Evolutionary conservation across 75 land plant genomes (phyloP), one percentile per base, ranked within the genome.

Genomic region (Azolla pinnata): DNA sequence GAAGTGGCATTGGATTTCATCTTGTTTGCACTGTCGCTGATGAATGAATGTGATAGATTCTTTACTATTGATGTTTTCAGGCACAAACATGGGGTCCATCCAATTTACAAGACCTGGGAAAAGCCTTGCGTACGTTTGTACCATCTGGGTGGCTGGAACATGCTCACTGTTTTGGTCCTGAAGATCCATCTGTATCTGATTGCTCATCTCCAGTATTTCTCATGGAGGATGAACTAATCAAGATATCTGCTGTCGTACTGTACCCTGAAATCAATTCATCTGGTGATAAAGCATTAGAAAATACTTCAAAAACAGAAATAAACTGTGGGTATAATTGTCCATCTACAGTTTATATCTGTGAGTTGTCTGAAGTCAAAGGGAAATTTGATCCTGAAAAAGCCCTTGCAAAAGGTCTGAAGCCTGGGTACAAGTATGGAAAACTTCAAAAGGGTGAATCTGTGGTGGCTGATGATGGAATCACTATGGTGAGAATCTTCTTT

Each of bases 71-170:
- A n/a, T 38, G 17, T 2, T 4, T 18, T 18, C 49, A 95, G 99
- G 87, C 86, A 10, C 86, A 95, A 33, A 64, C 90, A 29, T 89
- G 96, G 99, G 99, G 99, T 42, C 87, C 99, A 0, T 95, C 99
- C 30, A 90, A 86, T 71, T 67, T 95, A 10, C 68, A 81, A 27
- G 79, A 76, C 51, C 65, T 95, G 29, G 76, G 81, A 46, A 72
- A 75, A 65, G 99, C 99, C 44, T 83, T 89, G 90, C 68, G 74
- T 19, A 66, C 78, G 7, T 95, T 89, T 63, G 79, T 95, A 17
- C 99, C 96, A 57, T 81, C 82, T 66, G 82, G 82, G 57, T 86
- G 97, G 27, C 70, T 86, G 67, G 78, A 83, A 28, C 84, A 89
- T 32, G 74, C 96, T 2, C 84, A 76, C 34, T 76, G 87, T 60